phyloP scores from a whole-genome alignment of 2,329 filamentous ascomycete genomes.

The Fusarium sp. region DNA sequence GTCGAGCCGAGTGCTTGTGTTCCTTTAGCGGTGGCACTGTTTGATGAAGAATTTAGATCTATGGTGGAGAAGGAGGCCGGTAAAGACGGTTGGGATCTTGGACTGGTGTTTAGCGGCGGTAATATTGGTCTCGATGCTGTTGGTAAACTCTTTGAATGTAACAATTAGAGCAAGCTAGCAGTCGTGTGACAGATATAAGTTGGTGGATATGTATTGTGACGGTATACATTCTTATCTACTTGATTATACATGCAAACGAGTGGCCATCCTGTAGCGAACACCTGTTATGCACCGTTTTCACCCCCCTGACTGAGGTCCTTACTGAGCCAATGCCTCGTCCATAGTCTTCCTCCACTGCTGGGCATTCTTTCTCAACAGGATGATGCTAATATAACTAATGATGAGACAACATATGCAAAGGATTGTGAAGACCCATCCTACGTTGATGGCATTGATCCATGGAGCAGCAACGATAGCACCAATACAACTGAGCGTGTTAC shows the following conservation, averaged over 20 bases:
- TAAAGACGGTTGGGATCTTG: conserved; percentile 78
- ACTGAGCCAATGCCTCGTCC: conserved; percentile 62
- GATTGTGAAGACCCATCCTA: conserved; percentile 81
- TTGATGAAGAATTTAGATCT: conserved; percentile 83
- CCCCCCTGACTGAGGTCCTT: neutral
- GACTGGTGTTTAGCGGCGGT: conserved; percentile 71
- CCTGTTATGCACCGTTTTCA: neutral
- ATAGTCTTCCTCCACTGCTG: conserved; percentile 74
- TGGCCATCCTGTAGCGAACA: neutral
- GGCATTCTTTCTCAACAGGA: conserved; percentile 71
- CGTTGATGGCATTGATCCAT: conserved; percentile 76
- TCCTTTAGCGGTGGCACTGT: conserved; percentile 84
- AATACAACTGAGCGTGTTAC: conserved; percentile 82
- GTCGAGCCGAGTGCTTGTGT: conserved; percentile 91
- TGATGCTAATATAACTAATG: conserved; percentile 70
- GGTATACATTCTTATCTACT: neutral
- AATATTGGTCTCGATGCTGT: conserved; percentile 70
- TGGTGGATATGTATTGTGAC: neutral
- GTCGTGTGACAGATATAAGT: neutral
- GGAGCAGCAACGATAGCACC: conserved; percentile 78
- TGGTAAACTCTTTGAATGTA: conserved; percentile 61
- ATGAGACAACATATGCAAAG: conserved; percentile 67
- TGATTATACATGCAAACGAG: neutral
- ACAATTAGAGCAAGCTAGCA: conserved; percentile 5
- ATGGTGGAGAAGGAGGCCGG: conserved; percentile 79